Base-by-base conservation (phyloP, 2,329 filamentous ascomycete genomes). In the Cladosporium sp. region DNA sequence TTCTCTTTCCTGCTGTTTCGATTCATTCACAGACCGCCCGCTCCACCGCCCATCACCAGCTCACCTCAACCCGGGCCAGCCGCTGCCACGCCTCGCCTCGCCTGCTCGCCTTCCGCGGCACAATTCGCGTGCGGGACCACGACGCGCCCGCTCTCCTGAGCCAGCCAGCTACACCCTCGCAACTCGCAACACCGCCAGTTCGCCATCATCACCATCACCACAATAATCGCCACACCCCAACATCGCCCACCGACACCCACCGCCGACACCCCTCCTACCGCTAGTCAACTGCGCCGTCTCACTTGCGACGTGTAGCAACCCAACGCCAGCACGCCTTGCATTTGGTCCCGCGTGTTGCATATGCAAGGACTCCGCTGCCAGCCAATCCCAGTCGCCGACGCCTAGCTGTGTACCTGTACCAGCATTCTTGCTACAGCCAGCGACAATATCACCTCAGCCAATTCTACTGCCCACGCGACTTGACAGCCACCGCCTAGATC, bases 321-420 rank as follows among this genome's bases (percentile, higher is more conserved):
- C 58, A 60, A 48, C 36, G 36, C 58, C 59, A 62, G 59, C 62
- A 48, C 62, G 46, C 62, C 62, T 64, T 64, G 62, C 62, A 43
- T 57, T 64, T 58, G 56, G 25, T 34, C 43, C 53, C 62, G 48
- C 59, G 59, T 53, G 48, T 43, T 63, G 63, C 63, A 65, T 59
- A 65, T 65, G 63, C 63, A 65, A 53, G 43, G 54, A 30, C 43
- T 51, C 54, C 63, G 25, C 57, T 36, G 26, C 26, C 56, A 59
- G 46, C 57, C 54, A 65, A 65, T 58, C 56, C n/a, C 62, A 54
- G 36, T 58, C 54, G 62, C 62, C 28, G 28, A 39, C 54, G 54
- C 56, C 63, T 58, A 58, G 53, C 62, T 64, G 34, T 39, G 43
- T 46, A 59, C 43, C 60, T 46, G 49, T 43, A 49, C 59, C 53